Evolutionary conservation across 495 filamentous ascomycete species (phyloP).

Genomic region (Viridothelium virens): DNA sequence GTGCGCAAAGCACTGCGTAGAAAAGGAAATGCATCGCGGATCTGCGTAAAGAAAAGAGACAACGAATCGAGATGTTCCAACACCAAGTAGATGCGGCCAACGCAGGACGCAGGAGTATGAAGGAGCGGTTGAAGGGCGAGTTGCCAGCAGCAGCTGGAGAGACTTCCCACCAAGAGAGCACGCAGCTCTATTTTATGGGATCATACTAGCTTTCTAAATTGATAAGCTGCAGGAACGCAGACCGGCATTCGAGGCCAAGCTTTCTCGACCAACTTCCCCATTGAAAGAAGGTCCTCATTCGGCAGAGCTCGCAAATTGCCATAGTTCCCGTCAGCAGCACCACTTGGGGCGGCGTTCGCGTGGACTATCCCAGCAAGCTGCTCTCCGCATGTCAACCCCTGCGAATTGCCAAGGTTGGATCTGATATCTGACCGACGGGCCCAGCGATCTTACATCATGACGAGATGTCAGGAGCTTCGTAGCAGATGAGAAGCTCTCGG

Average conservation of each 20-base stretch:
- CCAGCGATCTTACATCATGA: not conserved
- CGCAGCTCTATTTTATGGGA: not conserved
- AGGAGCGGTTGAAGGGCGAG: not conserved
- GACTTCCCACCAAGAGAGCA: not conserved
- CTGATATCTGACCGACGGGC: not conserved
- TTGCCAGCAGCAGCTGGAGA: not conserved
- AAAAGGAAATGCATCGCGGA: conserved; percentile 1
- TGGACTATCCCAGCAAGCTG: conserved; percentile 1
- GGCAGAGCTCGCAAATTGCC: not conserved
- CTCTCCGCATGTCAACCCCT: not conserved
- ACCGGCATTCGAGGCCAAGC: not conserved
- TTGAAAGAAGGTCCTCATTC: not conserved
- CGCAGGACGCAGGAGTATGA: not conserved
- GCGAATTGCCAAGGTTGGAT: not conserved
- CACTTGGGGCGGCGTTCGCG: not conserved
- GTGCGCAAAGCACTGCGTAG: conserved; percentile 3
- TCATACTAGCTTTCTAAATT: not conserved
- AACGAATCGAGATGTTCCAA: not conserved
- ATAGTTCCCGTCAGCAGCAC: not conserved
- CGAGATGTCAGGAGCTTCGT: not conserved
- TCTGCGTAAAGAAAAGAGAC: not conserved
- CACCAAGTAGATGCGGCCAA: not conserved
- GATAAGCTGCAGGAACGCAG: conserved; percentile 7
- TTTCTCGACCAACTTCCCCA: conserved; percentile 5
- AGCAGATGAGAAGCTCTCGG: not conserved